Evolutionary conservation across 2,329 filamentous ascomycete species (phyloP).

Genomic region (Cladophialophora chaetospira): DNA sequence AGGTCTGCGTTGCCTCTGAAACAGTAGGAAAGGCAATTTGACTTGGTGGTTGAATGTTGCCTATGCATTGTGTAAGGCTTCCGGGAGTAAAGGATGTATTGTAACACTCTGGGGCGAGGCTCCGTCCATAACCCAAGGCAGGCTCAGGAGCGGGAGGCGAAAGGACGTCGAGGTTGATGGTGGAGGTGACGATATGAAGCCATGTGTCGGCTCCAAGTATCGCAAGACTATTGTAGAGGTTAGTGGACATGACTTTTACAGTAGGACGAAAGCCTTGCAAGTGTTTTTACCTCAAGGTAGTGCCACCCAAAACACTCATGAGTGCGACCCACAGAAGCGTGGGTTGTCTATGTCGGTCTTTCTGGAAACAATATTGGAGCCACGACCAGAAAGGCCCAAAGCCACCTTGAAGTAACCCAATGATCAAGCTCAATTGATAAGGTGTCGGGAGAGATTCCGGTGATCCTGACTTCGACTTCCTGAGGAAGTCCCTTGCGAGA

Average conservation of each 20-base stretch:
- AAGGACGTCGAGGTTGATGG: constrained; percentile 15
- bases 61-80: constrained; percentile 5
- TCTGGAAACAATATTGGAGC: neutral
- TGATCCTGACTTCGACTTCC: constrained; percentile 5
- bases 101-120: neutral
- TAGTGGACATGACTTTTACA: no score
- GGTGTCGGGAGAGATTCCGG: constrained; percentile 1
- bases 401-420: neutral
- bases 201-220: constrained; percentile 34
- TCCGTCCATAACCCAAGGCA: neutral
- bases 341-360: neutral
- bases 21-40: neutral
- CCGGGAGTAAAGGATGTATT: neutral
- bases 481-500: constrained; percentile 22
- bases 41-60: neutral
- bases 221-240: constrained; percentile 23
- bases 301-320: neutral
- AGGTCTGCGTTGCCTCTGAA: constrained; percentile 5
- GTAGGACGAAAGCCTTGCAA: no score
- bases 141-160: neutral
- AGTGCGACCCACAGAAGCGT: neutral
- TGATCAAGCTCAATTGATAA: constrained; percentile 7
- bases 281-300: neutral
- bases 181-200: constrained; percentile 34
- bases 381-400: constrained; percentile 3